phyloP scores from a whole-genome alignment of 2,329 filamentous ascomycete genomes.

The Sclerotinia nivalis region DNA sequence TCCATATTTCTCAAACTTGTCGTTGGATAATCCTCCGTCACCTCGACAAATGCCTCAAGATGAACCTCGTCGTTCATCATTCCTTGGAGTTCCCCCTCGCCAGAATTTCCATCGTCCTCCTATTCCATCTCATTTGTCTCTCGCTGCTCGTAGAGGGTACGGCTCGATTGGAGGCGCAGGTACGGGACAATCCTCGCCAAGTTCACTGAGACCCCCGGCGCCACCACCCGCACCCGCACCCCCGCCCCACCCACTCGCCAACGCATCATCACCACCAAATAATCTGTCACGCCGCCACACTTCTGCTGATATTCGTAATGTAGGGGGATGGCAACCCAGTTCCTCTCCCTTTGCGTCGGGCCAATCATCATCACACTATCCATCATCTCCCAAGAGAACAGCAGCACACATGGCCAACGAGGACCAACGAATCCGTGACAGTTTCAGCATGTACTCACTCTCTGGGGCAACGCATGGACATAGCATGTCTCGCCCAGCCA shows the following conservation, averaged over 20 bases:
- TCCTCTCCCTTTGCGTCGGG: constrained; percentile 69
- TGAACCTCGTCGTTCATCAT: constrained; percentile 73
- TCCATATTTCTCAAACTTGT: constrained; percentile 61
- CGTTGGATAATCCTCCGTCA: constrained; percentile 74
- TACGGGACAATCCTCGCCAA: constrained; percentile 69
- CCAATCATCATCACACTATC: constrained; percentile 63
- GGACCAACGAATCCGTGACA: constrained; percentile 64
- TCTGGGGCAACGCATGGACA: constrained; percentile 38
- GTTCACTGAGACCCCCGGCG: constrained; percentile 67
- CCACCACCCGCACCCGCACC: constrained; percentile 63
- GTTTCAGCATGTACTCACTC: constrained; percentile 64
- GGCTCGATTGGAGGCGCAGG: constrained; percentile 77
- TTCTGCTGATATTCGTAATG: constrained; percentile 83
- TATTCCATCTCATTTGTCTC: constrained; percentile 77
- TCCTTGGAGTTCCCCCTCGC: constrained; percentile 50
- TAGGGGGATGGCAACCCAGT: constrained; percentile 71
- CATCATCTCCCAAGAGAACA: constrained; percentile 61
- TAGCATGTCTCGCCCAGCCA: constrained; percentile 40
- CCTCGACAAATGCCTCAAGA: constrained; percentile 85
- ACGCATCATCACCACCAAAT: constrained; percentile 62
- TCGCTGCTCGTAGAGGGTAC: constrained; percentile 69
- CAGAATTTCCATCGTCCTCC: constrained; percentile 72
- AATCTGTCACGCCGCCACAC: constrained; percentile 85
- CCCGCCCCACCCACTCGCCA: constrained; percentile 64
- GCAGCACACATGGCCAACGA: constrained; percentile 46